Conservation (phyloP, 1,139 yeast species). For the Saccharomycopsis crataegensis region DNA sequence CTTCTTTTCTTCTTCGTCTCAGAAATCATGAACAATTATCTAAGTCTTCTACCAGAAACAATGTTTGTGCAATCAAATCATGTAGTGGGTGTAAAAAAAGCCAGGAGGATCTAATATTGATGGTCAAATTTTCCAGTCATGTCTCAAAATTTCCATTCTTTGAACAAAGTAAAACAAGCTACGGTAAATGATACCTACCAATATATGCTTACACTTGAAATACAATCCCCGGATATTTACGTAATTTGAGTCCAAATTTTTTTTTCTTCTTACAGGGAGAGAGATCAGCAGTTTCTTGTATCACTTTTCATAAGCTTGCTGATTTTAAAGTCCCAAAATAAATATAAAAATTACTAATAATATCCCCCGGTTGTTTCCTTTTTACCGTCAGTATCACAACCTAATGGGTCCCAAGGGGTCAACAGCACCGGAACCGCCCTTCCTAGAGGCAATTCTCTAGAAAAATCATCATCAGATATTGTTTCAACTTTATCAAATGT, state of each 20-base stretch:
- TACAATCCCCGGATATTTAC: too few species aligned
- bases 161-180: too few species aligned
- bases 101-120: too few species aligned
- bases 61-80: too few species aligned
- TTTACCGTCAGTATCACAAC: neutral
- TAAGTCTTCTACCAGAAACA: too few species aligned
- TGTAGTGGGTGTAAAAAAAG: too few species aligned
- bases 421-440: slow-evolving; percentile 11
- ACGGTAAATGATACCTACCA: too few species aligned
- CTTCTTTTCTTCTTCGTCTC: neutral
- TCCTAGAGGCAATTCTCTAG: slow-evolving; percentile 12
- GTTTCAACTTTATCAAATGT: slow-evolving; percentile 8
- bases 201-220: too few species aligned
- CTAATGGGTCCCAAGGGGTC: slow-evolving; percentile 9
- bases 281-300: neutral
- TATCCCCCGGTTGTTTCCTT: neutral
- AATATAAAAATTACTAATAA: neutral
- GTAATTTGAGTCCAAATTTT: too few species aligned
- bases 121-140: too few species aligned
- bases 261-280: neutral
- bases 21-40: neutral
- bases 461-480: slow-evolving; percentile 2
- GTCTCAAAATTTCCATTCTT: too few species aligned
- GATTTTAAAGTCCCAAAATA: neutral
- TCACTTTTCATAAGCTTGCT: neutral